Conservation (phyloP, 495 filamentous ascomycete species). For the Amphirosellinia nigrospora region DNA sequence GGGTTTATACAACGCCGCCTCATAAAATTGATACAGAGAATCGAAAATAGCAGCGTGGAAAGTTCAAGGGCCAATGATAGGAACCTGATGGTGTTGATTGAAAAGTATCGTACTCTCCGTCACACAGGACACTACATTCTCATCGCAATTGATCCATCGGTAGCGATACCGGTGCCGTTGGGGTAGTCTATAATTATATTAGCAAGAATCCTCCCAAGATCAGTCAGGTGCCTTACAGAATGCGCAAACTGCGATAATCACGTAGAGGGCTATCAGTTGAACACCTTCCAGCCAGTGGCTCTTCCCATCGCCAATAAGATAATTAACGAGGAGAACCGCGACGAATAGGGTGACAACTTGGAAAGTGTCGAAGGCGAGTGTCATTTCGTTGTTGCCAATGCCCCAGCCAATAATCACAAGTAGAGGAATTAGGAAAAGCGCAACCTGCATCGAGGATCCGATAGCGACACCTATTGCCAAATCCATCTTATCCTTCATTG, state of each 20-base stretch:
- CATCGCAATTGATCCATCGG: neutral
- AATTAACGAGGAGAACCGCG: slow-evolving; percentile 79
- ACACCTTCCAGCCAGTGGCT: slow-evolving; percentile 76
- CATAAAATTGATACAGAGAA: slow-evolving; percentile 20
- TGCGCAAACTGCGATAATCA: slow-evolving; percentile 69
- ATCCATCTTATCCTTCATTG: slow-evolving; percentile 91
- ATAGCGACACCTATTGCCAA: slow-evolving; percentile 84
- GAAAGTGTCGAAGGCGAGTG: slow-evolving; percentile 80
- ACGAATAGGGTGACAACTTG: slow-evolving; percentile 83
- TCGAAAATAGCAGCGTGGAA: neutral
- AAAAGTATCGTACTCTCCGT: neutral
- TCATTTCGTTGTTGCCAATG: slow-evolving; percentile 71
- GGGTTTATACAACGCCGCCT: slow-evolving; percentile 10
- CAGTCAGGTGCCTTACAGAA: slow-evolving; percentile 49
- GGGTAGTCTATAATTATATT: slow-evolving; percentile 18
- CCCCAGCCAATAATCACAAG: slow-evolving; percentile 83
- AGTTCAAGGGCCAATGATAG: neutral
- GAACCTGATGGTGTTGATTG: neutral
- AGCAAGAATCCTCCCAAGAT: neutral
- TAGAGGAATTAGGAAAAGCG: slow-evolving; percentile 77
- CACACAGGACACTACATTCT: neutral
- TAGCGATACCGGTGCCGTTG: slow-evolving; percentile 24
- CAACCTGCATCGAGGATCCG: slow-evolving; percentile 87
- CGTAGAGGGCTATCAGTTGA: slow-evolving; percentile 73
- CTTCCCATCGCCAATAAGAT: slow-evolving; percentile 73